Evolutionary conservation across 169 alveolate species (phyloP), one percentile per base, ranked within the genome.

Genomic region (Eimeria necatrix): DNA sequence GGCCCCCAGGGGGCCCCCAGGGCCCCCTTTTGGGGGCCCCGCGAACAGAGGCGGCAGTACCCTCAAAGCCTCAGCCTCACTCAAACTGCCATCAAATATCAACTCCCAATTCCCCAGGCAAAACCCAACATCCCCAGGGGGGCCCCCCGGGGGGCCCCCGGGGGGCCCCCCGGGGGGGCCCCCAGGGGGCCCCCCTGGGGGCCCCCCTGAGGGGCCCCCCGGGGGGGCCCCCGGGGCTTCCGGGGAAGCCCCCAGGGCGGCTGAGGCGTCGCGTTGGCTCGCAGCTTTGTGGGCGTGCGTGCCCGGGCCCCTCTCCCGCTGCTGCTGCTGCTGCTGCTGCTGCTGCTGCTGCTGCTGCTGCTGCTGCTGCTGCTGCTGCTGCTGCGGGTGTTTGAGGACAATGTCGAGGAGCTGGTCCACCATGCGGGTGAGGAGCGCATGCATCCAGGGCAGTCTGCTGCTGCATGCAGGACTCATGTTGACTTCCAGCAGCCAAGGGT

Each of bases 401-500:
- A 92, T 10, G 3, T 92, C 52, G 24, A 92, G 86, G 49, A 92
- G 53, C 85, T 84, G 89, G 0, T 59, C 89, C 51, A 94, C 96
- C 97, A 95, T 98, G 98, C 52, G 94, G 94, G 49, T 96, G 97
- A 26, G 99, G 97, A 93, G 97, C 97, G 46, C 60, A 49, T 92
- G 81, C 61, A 76, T 74, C 95, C 95, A 92, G 84, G 59, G 95
- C 48, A 97, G 90, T 12, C 97, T 95, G 9, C 99, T 85, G 71
- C 96, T 90, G 93, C 98, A 97, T 20, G 99, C 98, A 24, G 99
- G 99, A 88, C 99, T 97, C 48, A 99, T 98, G 97, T 98, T 99
- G 7, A 99, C 98, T 95, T 99, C 99, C 88, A 99, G 94, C 71
- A 99, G 96, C 99, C 99, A 99, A 6, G 99, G 99, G 64, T 98